These are phyloP conservation scores for Gossypium schwendimanii DNA, from an alignment of 441 rosid species.

Conservation along the genomic window DNA sequence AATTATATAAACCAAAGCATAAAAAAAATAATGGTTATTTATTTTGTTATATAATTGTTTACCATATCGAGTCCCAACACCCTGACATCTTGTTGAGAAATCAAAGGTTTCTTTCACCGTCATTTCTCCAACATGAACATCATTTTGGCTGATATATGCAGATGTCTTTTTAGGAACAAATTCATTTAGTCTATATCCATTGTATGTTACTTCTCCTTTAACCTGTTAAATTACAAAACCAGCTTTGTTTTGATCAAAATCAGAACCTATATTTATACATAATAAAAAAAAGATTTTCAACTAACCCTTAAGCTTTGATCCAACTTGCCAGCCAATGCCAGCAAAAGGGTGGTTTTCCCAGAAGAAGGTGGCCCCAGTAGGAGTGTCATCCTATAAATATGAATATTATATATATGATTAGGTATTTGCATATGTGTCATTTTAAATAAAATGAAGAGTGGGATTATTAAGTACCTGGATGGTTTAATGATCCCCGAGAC, in stretches of 20 bases:
- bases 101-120: conserved; percentile 68
- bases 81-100: conserved; percentile 68
- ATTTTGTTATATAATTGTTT: neutral
- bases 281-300: neutral
- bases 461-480: conserved; percentile 31
- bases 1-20: neutral
- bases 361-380: conserved; percentile 84
- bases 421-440: too few relatives aligned
- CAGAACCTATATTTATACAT: neutral
- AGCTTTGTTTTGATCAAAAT: too few relatives aligned
- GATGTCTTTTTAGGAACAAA: conserved; percentile 59
- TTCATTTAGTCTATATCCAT: conserved; percentile 51
- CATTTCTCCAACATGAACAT: conserved; percentile 62
- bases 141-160: conserved; percentile 60
- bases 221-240: conserved; percentile 31
- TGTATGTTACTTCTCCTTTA: conserved; percentile 58
- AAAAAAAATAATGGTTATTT: neutral
- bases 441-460: too few relatives aligned
- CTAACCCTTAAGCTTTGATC: conserved; percentile 46
- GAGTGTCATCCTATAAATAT: conserved; percentile 51
- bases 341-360: conserved; percentile 69
- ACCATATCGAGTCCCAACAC: conserved; percentile 66
- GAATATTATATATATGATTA: neutral
- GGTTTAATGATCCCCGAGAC: conserved; percentile 58
- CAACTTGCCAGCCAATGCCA: conserved; percentile 73